Conservation (phyloP, 768 basidiomycete species). For the Multifurca ochricompacta region DNA sequence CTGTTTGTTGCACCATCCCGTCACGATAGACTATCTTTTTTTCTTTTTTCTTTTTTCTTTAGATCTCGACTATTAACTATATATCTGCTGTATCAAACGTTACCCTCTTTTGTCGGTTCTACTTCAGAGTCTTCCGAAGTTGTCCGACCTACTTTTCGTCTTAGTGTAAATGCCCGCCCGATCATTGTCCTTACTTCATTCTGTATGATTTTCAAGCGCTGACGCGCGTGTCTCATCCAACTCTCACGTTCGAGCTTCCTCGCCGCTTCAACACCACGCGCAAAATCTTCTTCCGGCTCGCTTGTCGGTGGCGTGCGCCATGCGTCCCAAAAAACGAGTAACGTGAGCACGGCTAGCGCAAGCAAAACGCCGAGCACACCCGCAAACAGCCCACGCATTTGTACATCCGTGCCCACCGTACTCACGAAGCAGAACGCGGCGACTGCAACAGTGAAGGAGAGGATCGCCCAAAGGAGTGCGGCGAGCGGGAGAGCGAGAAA, state of each 20-base stretch:
- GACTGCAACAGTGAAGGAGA: slow-evolving; percentile 2
- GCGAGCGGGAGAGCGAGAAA: slow-evolving; percentile 10
- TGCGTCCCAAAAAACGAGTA: slow-evolving; percentile 12
- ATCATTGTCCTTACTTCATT: neutral
- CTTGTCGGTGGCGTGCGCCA: slow-evolving; percentile 7
- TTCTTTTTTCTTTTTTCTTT: too few species aligned
- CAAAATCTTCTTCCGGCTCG: slow-evolving; percentile 10
- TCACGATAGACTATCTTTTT: neutral
- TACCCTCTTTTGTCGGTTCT: neutral
- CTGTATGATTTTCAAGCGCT: neutral
- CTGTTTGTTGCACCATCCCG: neutral
- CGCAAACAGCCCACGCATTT: neutral
- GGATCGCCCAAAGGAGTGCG: slow-evolving; percentile 6
- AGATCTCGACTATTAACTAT: neutral
- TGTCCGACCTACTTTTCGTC: neutral
- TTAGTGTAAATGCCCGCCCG: neutral
- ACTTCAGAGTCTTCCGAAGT: neutral
- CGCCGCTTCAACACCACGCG: neutral
- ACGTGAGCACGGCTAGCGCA: neutral
- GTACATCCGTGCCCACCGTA: neutral
- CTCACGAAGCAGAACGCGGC: neutral
- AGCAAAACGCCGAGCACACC: slow-evolving; percentile 1
- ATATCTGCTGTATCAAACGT: neutral
- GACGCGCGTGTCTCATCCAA: neutral
- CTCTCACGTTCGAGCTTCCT: neutral